Percentiles rank a stretch among this genome's conserved stretches.
Conservation (phyloP, 805 yeast genomes). For the Vanderwaltozyma tropicalis region DNA sequence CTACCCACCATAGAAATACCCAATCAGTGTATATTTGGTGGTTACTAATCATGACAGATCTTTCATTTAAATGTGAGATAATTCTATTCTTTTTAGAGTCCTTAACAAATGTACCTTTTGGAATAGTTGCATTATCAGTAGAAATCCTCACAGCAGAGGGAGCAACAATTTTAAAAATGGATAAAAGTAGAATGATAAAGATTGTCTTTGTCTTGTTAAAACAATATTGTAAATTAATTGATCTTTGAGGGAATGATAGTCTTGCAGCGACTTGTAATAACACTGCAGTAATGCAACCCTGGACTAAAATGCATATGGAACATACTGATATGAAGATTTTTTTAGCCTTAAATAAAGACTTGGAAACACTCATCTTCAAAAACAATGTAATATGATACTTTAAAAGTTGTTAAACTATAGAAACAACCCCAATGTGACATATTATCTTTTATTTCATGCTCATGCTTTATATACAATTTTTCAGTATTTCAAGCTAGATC, state of each 20-base stretch:
- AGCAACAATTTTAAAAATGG: slow-evolving; percentile 40
- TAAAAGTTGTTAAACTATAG: too few relatives aligned
- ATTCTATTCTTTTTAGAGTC: slow-evolving; percentile 16
- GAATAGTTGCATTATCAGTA: slow-evolving; percentile 32
- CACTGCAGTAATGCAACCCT: slow-evolving; percentile 1
- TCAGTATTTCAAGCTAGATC: too few relatives aligned
- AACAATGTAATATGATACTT: too few relatives aligned
- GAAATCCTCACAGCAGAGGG: slow-evolving; percentile 46
- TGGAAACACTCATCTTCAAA: not conserved
- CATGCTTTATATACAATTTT: too few relatives aligned
- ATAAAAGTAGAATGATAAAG: slow-evolving; percentile 45
- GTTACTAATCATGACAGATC: slow-evolving; percentile 66
- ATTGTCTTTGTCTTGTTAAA: slow-evolving; percentile 46
- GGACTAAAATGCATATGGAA: slow-evolving; percentile 1
- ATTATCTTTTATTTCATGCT: too few relatives aligned
- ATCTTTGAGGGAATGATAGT: slow-evolving; percentile 24
- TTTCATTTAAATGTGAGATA: slow-evolving; percentile 32
- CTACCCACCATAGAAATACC: slow-evolving; percentile 81
- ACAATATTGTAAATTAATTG: slow-evolving; percentile 31
- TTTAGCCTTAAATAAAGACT: not conserved
- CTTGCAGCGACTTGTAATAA: not conserved
- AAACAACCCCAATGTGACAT: too few relatives aligned
- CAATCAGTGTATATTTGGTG: slow-evolving; percentile 94
- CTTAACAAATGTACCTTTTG: slow-evolving; percentile 26
- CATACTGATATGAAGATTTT: not conserved